Conservation (phyloP, 1,139 yeast species). For the Sugiyamaella xylanicola region DNA sequence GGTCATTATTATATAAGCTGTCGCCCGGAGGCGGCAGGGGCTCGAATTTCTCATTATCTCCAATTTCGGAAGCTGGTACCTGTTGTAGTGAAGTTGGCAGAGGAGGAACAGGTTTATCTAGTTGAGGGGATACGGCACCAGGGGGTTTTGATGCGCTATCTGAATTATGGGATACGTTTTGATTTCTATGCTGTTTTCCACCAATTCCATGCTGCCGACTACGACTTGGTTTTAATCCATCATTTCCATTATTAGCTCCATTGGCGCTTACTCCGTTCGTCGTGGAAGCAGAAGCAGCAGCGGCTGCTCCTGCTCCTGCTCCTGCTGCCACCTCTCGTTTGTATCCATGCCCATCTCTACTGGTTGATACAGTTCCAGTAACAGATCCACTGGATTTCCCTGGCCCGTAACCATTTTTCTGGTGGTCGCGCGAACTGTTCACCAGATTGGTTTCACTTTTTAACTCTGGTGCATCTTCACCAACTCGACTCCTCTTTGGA, state of each 20-base stretch:
- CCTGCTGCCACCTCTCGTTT: not conserved
- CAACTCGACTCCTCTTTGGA: not conserved
- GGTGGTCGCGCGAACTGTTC: slow-evolving; percentile 4
- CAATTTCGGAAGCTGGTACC: not conserved
- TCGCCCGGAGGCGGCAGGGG: not conserved
- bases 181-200: not conserved
- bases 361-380: not conserved
- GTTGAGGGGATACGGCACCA: slow-evolving; percentile 6
- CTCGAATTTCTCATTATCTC: slow-evolving; percentile 1
- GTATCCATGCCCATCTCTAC: not conserved
- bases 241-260: not conserved
- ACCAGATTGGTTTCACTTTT: slow-evolving; percentile 11
- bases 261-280: not conserved
- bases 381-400: not conserved
- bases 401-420: not conserved
- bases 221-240: not conserved
- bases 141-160: not conserved
- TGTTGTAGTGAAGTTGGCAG: slow-evolving; percentile 15
- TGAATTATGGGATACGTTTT: not conserved
- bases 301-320: not conserved
- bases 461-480: slow-evolving; percentile 3
- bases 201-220: not conserved
- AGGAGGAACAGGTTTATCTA: slow-evolving; percentile 33
- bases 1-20: not conserved
- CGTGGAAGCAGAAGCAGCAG: not conserved